Evolutionary conservation across 805 yeast genomes (phyloP).

Genomic region (Lipomyces spencermartinsiae): DNA sequence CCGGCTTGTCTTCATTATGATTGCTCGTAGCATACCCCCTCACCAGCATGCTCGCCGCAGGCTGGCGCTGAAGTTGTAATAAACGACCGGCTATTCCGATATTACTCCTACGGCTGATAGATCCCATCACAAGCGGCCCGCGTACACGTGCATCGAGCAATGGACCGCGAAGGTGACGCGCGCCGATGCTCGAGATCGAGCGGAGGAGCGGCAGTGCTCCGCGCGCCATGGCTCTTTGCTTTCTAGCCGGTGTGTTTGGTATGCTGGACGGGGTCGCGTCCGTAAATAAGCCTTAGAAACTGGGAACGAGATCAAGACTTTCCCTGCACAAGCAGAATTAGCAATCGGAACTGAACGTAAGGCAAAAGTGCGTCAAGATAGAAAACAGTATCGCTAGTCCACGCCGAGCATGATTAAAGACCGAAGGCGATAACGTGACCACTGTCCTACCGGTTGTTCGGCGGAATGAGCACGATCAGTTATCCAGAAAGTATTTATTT

Average conservation of each 20-base stretch:
- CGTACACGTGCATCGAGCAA: not conserved
- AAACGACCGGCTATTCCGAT: not conserved
- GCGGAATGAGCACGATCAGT: too few species aligned
- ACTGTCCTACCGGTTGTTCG: not conserved
- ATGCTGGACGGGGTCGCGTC: not conserved
- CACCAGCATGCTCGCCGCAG: slow-evolving; percentile 9
- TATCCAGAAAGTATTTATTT: too few species aligned
- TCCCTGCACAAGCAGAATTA: not conserved
- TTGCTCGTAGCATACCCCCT: slow-evolving; percentile 17
- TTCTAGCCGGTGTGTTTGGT: not conserved
- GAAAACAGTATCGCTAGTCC: not conserved
- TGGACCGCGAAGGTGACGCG: slow-evolving; percentile 10
- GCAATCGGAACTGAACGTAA: not conserved
- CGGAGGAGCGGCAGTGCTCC: slow-evolving; percentile 27
- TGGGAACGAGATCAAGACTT: not conserved
- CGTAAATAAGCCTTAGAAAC: not conserved
- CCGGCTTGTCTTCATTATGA: slow-evolving; percentile 18
- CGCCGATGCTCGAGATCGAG: slow-evolving; percentile 15
- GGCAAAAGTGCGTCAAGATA: not conserved
- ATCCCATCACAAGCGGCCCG: not conserved
- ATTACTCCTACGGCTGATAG: not conserved
- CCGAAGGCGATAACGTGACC: not conserved
- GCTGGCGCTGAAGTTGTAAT: not conserved
- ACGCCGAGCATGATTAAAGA: not conserved
- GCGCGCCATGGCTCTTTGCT: slow-evolving; percentile 15